A percentile compares a stretch with the other conserved stretches of the same genome.
Conservation (phyloP, 1,284 basidiomycete genomes). For the Ustilago trichophora region DNA sequence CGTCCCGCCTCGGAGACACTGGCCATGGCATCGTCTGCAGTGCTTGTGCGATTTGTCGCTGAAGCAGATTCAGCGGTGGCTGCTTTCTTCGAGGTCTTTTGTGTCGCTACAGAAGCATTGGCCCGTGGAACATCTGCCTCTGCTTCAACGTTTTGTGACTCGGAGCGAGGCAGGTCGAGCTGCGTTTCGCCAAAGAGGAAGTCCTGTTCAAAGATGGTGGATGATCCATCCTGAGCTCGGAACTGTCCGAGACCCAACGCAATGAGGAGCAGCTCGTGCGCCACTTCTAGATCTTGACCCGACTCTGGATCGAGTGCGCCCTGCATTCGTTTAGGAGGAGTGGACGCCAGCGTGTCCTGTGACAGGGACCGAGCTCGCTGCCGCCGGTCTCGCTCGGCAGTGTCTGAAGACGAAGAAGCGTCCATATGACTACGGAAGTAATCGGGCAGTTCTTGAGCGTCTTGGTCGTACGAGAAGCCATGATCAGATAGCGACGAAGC, state of each 20-base stretch:
- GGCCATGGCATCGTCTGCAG: slow-evolving; percentile 13
- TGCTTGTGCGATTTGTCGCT: too few relatives aligned
- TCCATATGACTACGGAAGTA: slow-evolving; percentile 10
- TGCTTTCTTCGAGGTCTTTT: too few relatives aligned
- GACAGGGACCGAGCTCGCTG: slow-evolving; percentile 22
- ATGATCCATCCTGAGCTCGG: slow-evolving; percentile 51
- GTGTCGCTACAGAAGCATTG: too few relatives aligned
- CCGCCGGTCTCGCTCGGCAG: slow-evolving; percentile 7
- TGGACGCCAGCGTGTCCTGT: slow-evolving; percentile 1
- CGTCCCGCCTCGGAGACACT: slow-evolving; percentile 26
- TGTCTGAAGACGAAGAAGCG: neutral
- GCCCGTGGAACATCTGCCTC: neutral
- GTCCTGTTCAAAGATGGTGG: slow-evolving; percentile 58
- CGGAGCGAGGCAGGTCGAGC: slow-evolving; percentile 16
- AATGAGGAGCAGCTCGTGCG: slow-evolving; percentile 55
- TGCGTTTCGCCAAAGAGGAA: slow-evolving; percentile 50
- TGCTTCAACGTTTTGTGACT: neutral
- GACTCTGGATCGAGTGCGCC: slow-evolving; percentile 34
- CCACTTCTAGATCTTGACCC: slow-evolving; percentile 47
- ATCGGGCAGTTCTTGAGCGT: slow-evolving; percentile 47
- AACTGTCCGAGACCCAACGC: slow-evolving; percentile 59
- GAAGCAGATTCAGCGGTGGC: too few relatives aligned
- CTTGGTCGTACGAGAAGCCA: slow-evolving; percentile 49
- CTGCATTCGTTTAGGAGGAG: slow-evolving; percentile 24
- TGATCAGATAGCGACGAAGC: too few relatives aligned